Evolutionary conservation across 805 yeast genomes (phyloP).

Genomic region (Cyberlindnera subsufficiens): DNA sequence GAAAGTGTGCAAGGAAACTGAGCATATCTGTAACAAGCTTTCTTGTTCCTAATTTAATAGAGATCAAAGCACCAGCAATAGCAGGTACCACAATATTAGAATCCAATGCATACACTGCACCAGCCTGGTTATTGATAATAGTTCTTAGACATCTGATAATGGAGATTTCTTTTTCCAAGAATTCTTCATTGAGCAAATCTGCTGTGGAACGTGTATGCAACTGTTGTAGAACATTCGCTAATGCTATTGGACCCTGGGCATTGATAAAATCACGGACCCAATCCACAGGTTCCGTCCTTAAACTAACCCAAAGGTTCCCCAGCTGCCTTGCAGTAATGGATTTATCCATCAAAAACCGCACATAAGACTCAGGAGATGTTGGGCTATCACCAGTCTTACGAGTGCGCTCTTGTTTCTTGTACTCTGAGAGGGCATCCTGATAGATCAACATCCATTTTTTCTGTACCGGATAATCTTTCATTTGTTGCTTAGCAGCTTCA

Average conservation of each 20-base stretch:
- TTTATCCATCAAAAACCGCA: conserved; percentile 66
- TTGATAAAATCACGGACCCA: conserved; percentile 82
- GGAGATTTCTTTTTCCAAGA: conserved; percentile 65
- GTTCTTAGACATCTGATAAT: conserved; percentile 76
- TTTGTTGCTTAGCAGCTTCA: conserved; percentile 65
- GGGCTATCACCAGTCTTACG: conserved; percentile 21
- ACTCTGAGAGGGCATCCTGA: conserved; percentile 79
- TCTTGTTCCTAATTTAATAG: conserved; percentile 71
- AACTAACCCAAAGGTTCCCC: conserved; percentile 82
- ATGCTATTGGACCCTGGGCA: conserved; percentile 74
- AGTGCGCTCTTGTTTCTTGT: conserved; percentile 44
- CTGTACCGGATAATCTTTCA: conserved; percentile 66
- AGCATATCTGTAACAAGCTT: conserved; percentile 76
- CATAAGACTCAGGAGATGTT: conserved; percentile 65
- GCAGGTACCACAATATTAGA: conserved; percentile 48
- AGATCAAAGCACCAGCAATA: conserved; percentile 64
- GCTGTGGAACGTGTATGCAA: conserved; percentile 28
- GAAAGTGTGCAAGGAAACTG: conserved; percentile 45
- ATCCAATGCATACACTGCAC: conserved; percentile 49
- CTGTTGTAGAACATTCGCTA: conserved; percentile 61
- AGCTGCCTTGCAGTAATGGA: conserved; percentile 63
- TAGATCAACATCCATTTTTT: conserved; percentile 90
- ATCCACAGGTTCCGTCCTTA: conserved; percentile 79
- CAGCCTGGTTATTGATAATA: conserved; percentile 56
- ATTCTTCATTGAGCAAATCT: conserved; percentile 30